Percentiles rank a stretch among this genome's conserved stretches.
Conservation (phyloP, 1,284 basidiomycete genomes). For the Kwoniella shivajii region DNA sequence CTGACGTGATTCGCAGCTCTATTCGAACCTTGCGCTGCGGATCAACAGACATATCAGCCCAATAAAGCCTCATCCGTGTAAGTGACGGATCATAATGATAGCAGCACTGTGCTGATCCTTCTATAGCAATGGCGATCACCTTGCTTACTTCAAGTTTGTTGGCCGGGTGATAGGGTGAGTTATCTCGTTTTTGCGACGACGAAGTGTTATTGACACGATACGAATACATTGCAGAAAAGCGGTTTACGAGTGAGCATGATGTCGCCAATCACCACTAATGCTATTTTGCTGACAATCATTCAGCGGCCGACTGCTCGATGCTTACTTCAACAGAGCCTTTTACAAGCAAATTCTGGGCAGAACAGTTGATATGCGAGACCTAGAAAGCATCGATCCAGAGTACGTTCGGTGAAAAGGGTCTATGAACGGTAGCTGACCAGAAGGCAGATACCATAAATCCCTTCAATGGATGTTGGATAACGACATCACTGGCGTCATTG, state of each 20-base stretch:
- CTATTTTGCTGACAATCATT: constrained; percentile 61
- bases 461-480: constrained; percentile 56
- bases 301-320: constrained; percentile 95
- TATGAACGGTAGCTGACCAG: constrained; percentile 8
- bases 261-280: not conserved
- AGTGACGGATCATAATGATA: constrained; percentile 28
- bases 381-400: constrained; percentile 96
- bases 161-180: constrained; percentile 85
- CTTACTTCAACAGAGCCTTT: constrained; percentile 94
- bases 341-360: constrained; percentile 91
- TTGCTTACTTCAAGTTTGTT: constrained; percentile 98
- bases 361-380: constrained; percentile 86
- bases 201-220: constrained; percentile 4
- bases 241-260: constrained; percentile 47
- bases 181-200: not conserved
- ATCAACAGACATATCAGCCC: constrained; percentile 91
- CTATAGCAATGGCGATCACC: constrained; percentile 77
- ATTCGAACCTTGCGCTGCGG: constrained; percentile 95
- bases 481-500: constrained; percentile 53
- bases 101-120: not conserved
- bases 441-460: constrained; percentile 50
- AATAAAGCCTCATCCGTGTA: constrained; percentile 87
- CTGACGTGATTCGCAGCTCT: constrained; percentile 54
- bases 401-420: constrained; percentile 53
- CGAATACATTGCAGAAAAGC: constrained; percentile 35